phyloP scores from a whole-genome alignment of 257 asterid species.

The Misopates orontium region DNA sequence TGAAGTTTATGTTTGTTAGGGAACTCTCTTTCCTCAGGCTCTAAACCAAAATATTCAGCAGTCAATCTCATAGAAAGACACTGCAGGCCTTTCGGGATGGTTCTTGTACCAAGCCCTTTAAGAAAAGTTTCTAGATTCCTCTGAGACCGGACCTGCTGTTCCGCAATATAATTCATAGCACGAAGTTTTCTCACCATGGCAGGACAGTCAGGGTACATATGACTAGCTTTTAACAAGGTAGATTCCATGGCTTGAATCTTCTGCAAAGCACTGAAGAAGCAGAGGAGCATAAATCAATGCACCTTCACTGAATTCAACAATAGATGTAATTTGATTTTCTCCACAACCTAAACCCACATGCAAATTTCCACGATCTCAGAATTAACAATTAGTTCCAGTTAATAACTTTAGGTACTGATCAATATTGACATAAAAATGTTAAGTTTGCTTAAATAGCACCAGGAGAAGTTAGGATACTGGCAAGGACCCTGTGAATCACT shows the following conservation, averaged over 20 bases:
- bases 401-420: no score
- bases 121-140: slow-evolving; percentile 71
- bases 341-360: background rate
- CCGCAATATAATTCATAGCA: slow-evolving; percentile 82
- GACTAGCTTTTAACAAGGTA: slow-evolving; percentile 72
- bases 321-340: no score
- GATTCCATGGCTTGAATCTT: slow-evolving; percentile 89
- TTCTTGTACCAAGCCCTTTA: slow-evolving; percentile 75
- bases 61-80: slow-evolving; percentile 92
- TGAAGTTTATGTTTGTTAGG: slow-evolving; percentile 58
- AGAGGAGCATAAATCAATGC: slow-evolving; percentile 20
- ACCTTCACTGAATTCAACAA: slow-evolving; percentile 24
- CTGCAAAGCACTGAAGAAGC: slow-evolving; percentile 71
- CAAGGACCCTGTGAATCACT: no score
- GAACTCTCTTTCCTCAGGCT: slow-evolving; percentile 53
- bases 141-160: slow-evolving; percentile 68
- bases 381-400: background rate
- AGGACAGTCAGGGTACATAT: slow-evolving; percentile 77
- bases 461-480: background rate
- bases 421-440: no score
- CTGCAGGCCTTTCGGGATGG: slow-evolving; percentile 85
- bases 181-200: slow-evolving; percentile 83
- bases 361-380: background rate
- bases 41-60: slow-evolving; percentile 73
- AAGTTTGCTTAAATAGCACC: background rate